Conservation (phyloP, 2,329 filamentous ascomycete species). For the Phialophora macrospora region DNA sequence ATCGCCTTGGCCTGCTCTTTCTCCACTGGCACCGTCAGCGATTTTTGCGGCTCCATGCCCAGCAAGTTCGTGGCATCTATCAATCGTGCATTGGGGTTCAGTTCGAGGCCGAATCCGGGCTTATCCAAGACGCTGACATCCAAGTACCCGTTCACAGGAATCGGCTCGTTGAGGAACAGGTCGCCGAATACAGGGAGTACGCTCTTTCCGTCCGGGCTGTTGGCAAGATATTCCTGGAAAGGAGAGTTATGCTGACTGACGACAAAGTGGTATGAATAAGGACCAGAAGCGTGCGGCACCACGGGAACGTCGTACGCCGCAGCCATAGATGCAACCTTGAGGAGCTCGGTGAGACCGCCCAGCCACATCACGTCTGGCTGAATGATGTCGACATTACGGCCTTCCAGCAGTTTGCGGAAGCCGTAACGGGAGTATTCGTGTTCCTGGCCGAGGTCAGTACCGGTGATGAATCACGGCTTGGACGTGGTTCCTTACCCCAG, state of each 20-base stretch:
- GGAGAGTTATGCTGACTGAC: constrained; percentile 90
- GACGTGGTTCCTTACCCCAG: constrained; percentile 56
- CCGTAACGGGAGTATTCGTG: constrained; percentile 94
- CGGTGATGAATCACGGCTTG: neutral
- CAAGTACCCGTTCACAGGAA: constrained; percentile 80
- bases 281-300: constrained; percentile 90
- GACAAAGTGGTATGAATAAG: constrained; percentile 96
- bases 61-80: constrained; percentile 76
- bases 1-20: constrained; percentile 7
- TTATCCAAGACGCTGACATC: constrained; percentile 80
- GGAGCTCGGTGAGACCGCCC: constrained; percentile 86
- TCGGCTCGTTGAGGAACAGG: constrained; percentile 87
- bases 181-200: constrained; percentile 92
- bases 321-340: constrained; percentile 86
- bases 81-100: constrained; percentile 80
- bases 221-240: constrained; percentile 95
- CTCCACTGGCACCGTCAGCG: constrained; percentile 46
- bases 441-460: constrained; percentile 54
- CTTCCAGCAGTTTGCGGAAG: constrained; percentile 91
- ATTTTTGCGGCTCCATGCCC: constrained; percentile 64
- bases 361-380: constrained; percentile 99
- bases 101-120: constrained; percentile 85
- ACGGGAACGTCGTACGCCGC: constrained; percentile 93
- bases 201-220: constrained; percentile 86
- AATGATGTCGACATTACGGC: constrained; percentile 88